These are phyloP conservation scores for Debaryomyces singareniensis DNA, from an alignment of 1,139 yeast species.

Conservation along the genomic window DNA sequence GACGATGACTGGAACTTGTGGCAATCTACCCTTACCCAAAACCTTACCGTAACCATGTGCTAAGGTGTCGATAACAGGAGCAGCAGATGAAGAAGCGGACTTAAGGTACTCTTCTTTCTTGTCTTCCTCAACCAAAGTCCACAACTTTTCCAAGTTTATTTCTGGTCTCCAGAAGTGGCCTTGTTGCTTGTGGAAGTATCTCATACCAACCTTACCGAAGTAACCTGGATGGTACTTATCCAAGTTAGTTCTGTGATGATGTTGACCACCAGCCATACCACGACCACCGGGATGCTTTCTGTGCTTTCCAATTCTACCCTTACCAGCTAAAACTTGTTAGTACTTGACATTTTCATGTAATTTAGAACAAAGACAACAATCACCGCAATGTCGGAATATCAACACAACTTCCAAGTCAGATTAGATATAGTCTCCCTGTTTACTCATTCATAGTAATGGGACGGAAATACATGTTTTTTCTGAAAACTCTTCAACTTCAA, in stretches of 20 bases:
- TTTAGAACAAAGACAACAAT: no score
- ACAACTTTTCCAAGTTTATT: slow-evolving; percentile 96
- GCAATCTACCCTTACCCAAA: slow-evolving; percentile 98
- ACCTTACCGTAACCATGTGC: slow-evolving; percentile 99
- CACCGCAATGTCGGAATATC: no score
- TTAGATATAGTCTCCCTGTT: no score
- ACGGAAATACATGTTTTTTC: no score
- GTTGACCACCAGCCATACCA: slow-evolving; percentile 99
- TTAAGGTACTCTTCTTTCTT: slow-evolving; percentile 93
- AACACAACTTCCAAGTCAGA: no score
- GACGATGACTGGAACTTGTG: slow-evolving; percentile 97
- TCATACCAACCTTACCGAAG: slow-evolving; percentile 99
- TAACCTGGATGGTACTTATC: slow-evolving; percentile 99
- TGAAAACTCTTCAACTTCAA: no score
- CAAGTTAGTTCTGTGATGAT: slow-evolving; percentile 99
- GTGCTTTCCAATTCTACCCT: slow-evolving; percentile 99
- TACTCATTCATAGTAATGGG: no score
- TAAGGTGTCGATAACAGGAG: slow-evolving; percentile 98
- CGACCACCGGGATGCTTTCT: slow-evolving; percentile 99
- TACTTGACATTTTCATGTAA: no score
- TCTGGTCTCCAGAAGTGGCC: slow-evolving; percentile 98
- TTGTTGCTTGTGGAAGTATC: slow-evolving; percentile 98
- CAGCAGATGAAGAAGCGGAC: slow-evolving; percentile 80
- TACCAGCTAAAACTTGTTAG: slow-evolving; percentile 77
- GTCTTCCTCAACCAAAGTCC: slow-evolving; percentile 94